Evolutionary conservation across 2,329 filamentous ascomycete genomes (phyloP), one percentile per base, ranked within the genome.

Genomic region (Hirsutella rhossiliensis): DNA sequence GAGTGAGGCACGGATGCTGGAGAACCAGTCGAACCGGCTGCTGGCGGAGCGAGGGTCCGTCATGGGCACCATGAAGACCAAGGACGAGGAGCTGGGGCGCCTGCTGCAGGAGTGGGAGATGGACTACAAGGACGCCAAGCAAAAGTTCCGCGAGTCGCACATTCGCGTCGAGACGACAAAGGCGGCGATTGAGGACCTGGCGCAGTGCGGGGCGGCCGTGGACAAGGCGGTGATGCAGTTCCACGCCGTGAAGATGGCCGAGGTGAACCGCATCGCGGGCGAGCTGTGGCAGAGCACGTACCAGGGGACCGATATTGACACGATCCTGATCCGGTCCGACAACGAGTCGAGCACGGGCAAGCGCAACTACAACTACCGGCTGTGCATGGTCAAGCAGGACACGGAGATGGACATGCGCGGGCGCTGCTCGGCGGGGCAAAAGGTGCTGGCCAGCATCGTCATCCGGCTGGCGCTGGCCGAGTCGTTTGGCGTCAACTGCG

Each of bases 391-490:
- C 54, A 98, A 98, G 68, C 84, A 90, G 60, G 88, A 94, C 57
- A 87, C 85, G 1, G 92, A 98, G 64, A 95, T 98, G 88, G 92
- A 98, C 67, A 98, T 98, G 92, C 87, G 92, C 49, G 94, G 92
- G 1, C 86, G 92, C 44, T 98, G 92, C 72, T 94, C 86, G 52
- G 92, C 92, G 1, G 92, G 92, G 4, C 92, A 98, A 62, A 96
- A 94, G 65, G 90, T 98, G 27, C 78, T 98, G 27, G 92, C 92
- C 5, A 88, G 83, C 63, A 98, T 98, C 67, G 94, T 98, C 64
- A 96, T 98, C 62, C 89, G 92, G 2, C 77, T 98, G 27, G 92
- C 94, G 12, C 76, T 98, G 40, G 92, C 92, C 4, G 92, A 98
- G 64, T 95, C 88, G 54, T 98, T 98, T 60, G 92, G 92, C 51